These are phyloP conservation scores for Xylariaceae sp. DNA, from an alignment of 2,329 filamentous ascomycete genomes.

Conservation along the genomic window DNA sequence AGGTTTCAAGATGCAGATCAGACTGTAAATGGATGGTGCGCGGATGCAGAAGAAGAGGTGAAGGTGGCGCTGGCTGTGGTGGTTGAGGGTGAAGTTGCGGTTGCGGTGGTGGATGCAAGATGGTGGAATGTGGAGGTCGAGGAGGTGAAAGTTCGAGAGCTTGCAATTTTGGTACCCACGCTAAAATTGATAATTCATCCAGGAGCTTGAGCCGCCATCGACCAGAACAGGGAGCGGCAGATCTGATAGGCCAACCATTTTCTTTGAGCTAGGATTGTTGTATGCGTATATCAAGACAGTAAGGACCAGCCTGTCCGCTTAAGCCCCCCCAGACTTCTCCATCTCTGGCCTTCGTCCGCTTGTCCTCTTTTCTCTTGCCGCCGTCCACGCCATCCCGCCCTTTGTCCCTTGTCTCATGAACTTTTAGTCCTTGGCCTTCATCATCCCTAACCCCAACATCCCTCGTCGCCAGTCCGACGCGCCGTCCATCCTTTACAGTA, in stretches of 20 bases:
- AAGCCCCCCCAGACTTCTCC: constrained; percentile 3
- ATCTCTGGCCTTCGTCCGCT: constrained; percentile 5
- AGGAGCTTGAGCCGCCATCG: constrained; percentile 31
- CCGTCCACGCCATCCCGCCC: not conserved
- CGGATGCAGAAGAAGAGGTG: constrained; percentile 6
- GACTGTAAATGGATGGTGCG: not conserved
- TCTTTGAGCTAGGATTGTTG: constrained; percentile 23
- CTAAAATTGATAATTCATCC: constrained; percentile 32
- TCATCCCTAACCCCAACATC: not conserved
- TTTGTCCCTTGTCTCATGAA: not conserved
- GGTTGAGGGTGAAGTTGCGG: not conserved
- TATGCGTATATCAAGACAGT: constrained; percentile 13
- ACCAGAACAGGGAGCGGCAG: constrained; percentile 24
- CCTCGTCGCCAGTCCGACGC: not conserved
- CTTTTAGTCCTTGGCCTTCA: not conserved
- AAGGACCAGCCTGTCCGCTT: constrained; percentile 1
- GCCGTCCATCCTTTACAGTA: not conserved
- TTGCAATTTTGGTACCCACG: constrained; percentile 31
- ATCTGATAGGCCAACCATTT: constrained; percentile 31
- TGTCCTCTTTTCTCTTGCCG: not conserved
- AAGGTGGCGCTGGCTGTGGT: constrained; percentile 7
- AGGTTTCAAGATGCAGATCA: not conserved
- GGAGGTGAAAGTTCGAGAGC: constrained; percentile 23
- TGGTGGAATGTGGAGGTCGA: constrained; percentile 28
- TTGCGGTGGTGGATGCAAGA: constrained; percentile 17